Evolutionary conservation across 1,284 basidiomycete genomes (phyloP).

Genomic region (Chondrostereum purpureum): DNA sequence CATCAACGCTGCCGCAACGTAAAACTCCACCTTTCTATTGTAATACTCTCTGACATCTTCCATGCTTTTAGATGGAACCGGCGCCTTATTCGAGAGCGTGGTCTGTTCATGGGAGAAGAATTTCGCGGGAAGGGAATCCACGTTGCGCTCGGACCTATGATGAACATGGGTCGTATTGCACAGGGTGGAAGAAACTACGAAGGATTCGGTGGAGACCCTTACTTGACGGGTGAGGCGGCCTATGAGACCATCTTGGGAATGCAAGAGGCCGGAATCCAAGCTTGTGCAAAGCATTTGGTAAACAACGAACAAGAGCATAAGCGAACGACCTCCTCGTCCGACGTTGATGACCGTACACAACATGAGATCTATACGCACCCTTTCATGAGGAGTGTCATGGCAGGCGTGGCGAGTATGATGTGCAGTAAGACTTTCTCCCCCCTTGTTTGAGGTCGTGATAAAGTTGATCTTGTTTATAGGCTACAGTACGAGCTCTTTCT

Average conservation of each 20-base stretch:
- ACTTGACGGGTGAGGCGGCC: slow-evolving; percentile 64
- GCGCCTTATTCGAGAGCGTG: slow-evolving; percentile 63
- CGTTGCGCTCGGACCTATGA: slow-evolving; percentile 57
- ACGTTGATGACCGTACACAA: slow-evolving; percentile 74
- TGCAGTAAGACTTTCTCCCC: slow-evolving; percentile 38
- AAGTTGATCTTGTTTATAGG: no score
- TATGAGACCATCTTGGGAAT: slow-evolving; percentile 73
- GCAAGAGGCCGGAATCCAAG: slow-evolving; percentile 68
- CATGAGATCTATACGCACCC: slow-evolving; percentile 71
- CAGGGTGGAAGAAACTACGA: slow-evolving; percentile 81
- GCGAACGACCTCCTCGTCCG: slow-evolving; percentile 46
- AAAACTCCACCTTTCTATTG: slow-evolving; percentile 14
- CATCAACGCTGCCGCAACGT: slow-evolving; percentile 52
- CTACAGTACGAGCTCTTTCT: not conserved
- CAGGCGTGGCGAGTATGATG: slow-evolving; percentile 74
- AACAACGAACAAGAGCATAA: slow-evolving; percentile 69
- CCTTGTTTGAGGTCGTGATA: no score
- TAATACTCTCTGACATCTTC: slow-evolving; percentile 25
- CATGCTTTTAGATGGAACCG: slow-evolving; percentile 52
- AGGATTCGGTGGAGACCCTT: slow-evolving; percentile 77
- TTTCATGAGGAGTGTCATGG: slow-evolving; percentile 71
- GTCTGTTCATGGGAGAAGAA: slow-evolving; percentile 72
- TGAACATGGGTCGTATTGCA: slow-evolving; percentile 66
- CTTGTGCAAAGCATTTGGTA: slow-evolving; percentile 74
- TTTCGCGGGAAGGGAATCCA: slow-evolving; percentile 78